Evolutionary conservation across 2,329 filamentous ascomycete genomes (phyloP).

Genomic region (Xylariaceae sp.): DNA sequence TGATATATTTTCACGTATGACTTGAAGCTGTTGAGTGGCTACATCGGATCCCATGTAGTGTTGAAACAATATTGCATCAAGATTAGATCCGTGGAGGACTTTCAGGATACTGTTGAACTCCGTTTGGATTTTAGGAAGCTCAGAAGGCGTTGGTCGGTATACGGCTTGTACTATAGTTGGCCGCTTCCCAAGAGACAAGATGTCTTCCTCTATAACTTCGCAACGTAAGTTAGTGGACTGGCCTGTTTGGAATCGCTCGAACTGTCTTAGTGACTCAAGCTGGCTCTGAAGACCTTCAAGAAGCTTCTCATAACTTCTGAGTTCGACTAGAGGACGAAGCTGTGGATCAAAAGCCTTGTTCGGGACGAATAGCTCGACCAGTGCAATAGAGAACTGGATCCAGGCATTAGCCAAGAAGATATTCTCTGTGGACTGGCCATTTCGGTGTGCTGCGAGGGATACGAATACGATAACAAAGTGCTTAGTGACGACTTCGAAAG

Average conservation of each 20-base stretch:
- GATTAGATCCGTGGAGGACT: constrained; percentile 58
- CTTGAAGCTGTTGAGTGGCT: constrained; percentile 52
- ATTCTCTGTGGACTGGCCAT: constrained; percentile 31
- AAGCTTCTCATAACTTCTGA: constrained; percentile 61
- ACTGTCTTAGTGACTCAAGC: constrained; percentile 65
- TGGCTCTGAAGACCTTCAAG: constrained; percentile 60
- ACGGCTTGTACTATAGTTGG: constrained; percentile 69
- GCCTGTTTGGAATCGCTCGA: constrained; percentile 72
- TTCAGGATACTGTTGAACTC: constrained; percentile 82
- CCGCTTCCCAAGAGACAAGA: constrained; percentile 67
- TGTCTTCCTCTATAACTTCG: constrained; percentile 65
- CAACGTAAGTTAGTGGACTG: constrained; percentile 71
- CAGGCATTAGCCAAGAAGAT: constrained; percentile 66
- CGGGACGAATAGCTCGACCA: constrained; percentile 82
- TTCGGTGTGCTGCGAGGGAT: constrained; percentile 48
- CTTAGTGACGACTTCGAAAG: constrained; percentile 41
- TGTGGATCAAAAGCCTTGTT: constrained; percentile 86
- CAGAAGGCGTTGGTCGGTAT: constrained; percentile 71
- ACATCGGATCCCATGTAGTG: constrained; percentile 41
- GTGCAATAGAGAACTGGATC: constrained; percentile 75
- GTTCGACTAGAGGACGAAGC: constrained; percentile 68
- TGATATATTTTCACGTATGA: constrained; percentile 63
- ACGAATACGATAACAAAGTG: constrained; percentile 53
- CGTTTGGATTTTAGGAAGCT: constrained; percentile 75
- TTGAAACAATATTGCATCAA: constrained; percentile 47